Evolutionary conservation across 148 eudicot species (phyloP), one percentile per base, ranked within the genome.

Genomic region (Rhododendron mucronatum): DNA sequence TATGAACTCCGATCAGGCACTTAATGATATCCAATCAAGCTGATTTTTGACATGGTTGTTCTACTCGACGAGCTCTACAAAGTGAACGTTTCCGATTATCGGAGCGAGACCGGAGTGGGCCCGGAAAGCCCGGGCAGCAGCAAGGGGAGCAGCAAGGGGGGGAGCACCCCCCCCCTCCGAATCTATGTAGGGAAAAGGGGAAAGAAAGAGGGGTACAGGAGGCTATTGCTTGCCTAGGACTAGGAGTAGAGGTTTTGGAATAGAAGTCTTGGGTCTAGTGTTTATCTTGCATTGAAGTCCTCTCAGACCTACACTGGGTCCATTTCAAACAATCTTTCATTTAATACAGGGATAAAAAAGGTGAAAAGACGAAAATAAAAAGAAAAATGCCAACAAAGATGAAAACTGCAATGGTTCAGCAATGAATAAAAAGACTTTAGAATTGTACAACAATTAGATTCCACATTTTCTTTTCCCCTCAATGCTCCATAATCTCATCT

Each of bases 401-500:
- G 5, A 80, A 5, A 26, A 80, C 12, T 13, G 11, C 84, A 61
- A 35, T 3, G 51, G 23, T 82, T 20, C 15, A 50, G 65, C 47
- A 21, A 84, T 84, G 48, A 71, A 51, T 21, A 48, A 84, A 69
- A 47, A 13, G 16, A 84, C 63, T 84, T 44, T 48, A 35, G 78
- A 15, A 69, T 74, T 73, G 67, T 50, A 84, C 85, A 45, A 83
- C 41, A 50, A 74, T 73, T 50, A 74, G 33, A 50, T 20, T 73
- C 74, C 76, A 84, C 67, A 74, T 35, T 16, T 39, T 47, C 78
- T 15, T 21, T 35, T 13, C 61, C 28, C 21, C 74, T n/a, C 45
- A 48, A 26, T 14, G 63, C 45, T 20, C 53, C 30, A 71, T 84
- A 69, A 30, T 73, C 45, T 69, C 57, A 65, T 39, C 51, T 48